Evolutionary conservation across 306 rosid genomes (phyloP), one percentile per base, ranked within the genome.

Genomic region (Spatholobus suberectus): DNA sequence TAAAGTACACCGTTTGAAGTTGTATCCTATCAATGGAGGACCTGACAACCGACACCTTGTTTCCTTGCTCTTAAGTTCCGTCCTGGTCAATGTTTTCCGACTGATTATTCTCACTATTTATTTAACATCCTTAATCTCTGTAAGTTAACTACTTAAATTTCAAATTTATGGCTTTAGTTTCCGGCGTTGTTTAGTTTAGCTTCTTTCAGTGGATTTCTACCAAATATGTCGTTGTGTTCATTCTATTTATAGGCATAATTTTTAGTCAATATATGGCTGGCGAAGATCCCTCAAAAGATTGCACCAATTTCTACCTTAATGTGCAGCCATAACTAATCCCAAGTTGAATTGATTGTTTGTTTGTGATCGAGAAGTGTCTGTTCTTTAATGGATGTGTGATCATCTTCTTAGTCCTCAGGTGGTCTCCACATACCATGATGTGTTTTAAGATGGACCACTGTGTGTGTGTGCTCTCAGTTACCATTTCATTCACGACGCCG

Each of bases 381-480:
- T 38, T 66, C 43, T 44, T 69, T 76, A 68, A 73, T 75, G 70
- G 68, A 52, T 18, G n/a, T 37, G 80, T 58, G 87, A 79, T 63
- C 20, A 65, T 76, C 57, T 78, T 54, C n/a, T 52, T 66, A 54
- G 67, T 72, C 52, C 21, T 40, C 51, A 57, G 68, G 86, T 76
- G 82, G 82, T 49, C 57, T 70, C 82, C 82, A 76, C 86, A 55
- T 11, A 6, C 40, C 43, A 78, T 83, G 59, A 83, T 83, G 70
- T 77, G 74, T 68, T 73, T 20, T 26, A 24, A 75, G 46, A 82
- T 82, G 85, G 77, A 75, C 18, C 57, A 47, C 26, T n/a, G n/a
- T 35, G 10, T 44, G 70, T 41, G 54, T 79, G 65, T 84, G 32
- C 37, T 75, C 54, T 43, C 65, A 72, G 77, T 58, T 71, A 66